These are phyloP conservation scores for Cerrena zonata DNA, from an alignment of 1,284 basidiomycete genomes.

Conservation along the genomic window DNA sequence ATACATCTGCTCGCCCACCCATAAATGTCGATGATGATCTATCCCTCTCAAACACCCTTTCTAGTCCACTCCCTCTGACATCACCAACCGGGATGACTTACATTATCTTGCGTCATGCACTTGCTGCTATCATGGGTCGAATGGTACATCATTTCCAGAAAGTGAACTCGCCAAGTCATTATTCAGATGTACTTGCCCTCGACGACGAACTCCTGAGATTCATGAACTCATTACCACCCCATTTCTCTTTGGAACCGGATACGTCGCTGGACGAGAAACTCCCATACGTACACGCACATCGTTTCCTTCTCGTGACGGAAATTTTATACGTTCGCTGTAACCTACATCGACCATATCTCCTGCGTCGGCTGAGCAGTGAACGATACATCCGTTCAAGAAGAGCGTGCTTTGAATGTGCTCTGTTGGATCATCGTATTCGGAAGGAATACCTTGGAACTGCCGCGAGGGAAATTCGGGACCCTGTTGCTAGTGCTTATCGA, in stretches of 20 bases:
- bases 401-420: conserved; percentile 76
- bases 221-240: conserved; percentile 69
- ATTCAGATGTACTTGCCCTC: conserved; percentile 76
- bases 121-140: conserved; percentile 82
- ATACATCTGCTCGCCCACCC: conserved; percentile 78
- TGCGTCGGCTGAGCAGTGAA: conserved; percentile 67
- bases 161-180: conserved; percentile 75
- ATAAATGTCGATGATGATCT: conserved; percentile 77
- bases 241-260: conserved; percentile 74
- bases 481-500: conserved; percentile 72
- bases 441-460: conserved; percentile 57
- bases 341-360: conserved; percentile 72
- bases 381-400: conserved; percentile 69
- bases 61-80: conserved; percentile 51
- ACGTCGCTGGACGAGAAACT: conserved; percentile 66
- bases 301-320: conserved; percentile 76
- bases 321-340: conserved; percentile 75
- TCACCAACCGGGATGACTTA: conserved; percentile 83
- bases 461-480: conserved; percentile 57
- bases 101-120: conserved; percentile 78
- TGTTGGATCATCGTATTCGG: conserved; percentile 70
- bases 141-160: conserved; percentile 96
- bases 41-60: conserved; percentile 32
- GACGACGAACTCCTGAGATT: conserved; percentile 85
- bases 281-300: conserved; percentile 65